phyloP scores from a whole-genome alignment of 1,284 basidiomycete genomes.

The Cystobasidiaceae sp. region DNA sequence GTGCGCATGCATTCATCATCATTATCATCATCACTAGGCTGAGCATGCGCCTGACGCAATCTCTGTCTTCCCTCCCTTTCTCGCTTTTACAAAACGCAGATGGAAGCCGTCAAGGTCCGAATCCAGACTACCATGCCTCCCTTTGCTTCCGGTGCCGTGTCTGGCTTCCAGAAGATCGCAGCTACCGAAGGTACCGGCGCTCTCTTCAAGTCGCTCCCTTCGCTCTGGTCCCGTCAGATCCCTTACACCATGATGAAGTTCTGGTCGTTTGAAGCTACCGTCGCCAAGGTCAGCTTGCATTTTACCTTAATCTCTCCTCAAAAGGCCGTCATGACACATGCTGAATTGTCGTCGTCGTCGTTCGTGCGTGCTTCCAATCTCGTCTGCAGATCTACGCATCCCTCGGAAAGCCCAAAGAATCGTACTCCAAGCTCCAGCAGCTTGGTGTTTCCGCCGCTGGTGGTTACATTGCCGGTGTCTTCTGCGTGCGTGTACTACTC shows the following conservation, averaged over 20 bases:
- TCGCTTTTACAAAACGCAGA: too few relatives aligned
- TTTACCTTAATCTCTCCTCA: too few relatives aligned
- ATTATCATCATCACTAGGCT: too few relatives aligned
- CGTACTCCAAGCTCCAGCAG: slow-evolving; percentile 46
- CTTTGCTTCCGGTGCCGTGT: slow-evolving; percentile 40
- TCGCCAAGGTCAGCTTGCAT: too few relatives aligned
- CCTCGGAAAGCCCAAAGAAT: slow-evolving; percentile 41
- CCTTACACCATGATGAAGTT: slow-evolving; percentile 45
- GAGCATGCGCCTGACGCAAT: not conserved
- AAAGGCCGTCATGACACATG: too few relatives aligned
- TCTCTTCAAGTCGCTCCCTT: slow-evolving; percentile 45
- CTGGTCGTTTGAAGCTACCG: slow-evolving; percentile 46
- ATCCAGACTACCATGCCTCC: slow-evolving; percentile 46
- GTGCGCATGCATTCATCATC: not conserved
- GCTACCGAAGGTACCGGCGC: slow-evolving; percentile 43
- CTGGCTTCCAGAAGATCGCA: slow-evolving; percentile 41
- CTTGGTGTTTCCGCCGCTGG: slow-evolving; percentile 37
- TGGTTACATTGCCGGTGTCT: slow-evolving; percentile 46
- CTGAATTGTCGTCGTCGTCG: too few relatives aligned
- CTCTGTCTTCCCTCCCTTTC: not conserved
- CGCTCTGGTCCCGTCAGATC: slow-evolving; percentile 46
- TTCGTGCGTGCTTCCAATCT: too few relatives aligned
- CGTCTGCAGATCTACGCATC: slow-evolving; percentile 37
- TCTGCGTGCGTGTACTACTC: slow-evolving; percentile 39
- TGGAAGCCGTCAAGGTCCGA: slow-evolving; percentile 46